Percentiles rank a stretch among this genome's conserved stretches.
Conservation (phyloP, 2,329 filamentous ascomycete species). For the Aspergillus sclerotialis region DNA sequence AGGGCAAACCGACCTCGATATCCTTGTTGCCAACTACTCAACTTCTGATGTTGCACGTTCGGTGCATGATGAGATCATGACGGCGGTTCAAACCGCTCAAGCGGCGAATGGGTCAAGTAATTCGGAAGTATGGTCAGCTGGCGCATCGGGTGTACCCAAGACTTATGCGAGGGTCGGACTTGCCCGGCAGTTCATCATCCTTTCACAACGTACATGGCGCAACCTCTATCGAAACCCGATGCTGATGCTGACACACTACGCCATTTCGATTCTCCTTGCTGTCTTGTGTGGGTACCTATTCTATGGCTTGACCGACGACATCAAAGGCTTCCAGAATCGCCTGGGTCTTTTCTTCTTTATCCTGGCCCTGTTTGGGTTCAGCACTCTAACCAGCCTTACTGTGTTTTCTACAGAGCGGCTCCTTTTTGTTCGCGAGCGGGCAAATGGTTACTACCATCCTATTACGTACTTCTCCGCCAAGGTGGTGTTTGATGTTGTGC, state of each 20-base stretch:
- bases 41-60: slow-evolving; percentile 68
- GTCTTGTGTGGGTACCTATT: slow-evolving; percentile 94
- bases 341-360: slow-evolving; percentile 97
- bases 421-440: slow-evolving; percentile 84
- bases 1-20: slow-evolving; percentile 70
- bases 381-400: slow-evolving; percentile 84
- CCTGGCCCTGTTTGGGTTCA: slow-evolving; percentile 91
- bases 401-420: slow-evolving; percentile 89
- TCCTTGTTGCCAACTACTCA: slow-evolving; percentile 68
- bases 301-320: slow-evolving; percentile 92
- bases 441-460: slow-evolving; percentile 93
- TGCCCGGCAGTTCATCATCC: slow-evolving; percentile 74
- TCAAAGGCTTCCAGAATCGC: slow-evolving; percentile 94
- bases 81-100: slow-evolving; percentile 58
- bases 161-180: slow-evolving; percentile 79
- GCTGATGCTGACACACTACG: slow-evolving; percentile 97
- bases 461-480: slow-evolving; percentile 92
- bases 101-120: slow-evolving; percentile 61
- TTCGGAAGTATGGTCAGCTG: slow-evolving; percentile 44
- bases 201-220: slow-evolving; percentile 88
- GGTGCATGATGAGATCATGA: slow-evolving; percentile 71
- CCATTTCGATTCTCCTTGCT: slow-evolving; percentile 88
- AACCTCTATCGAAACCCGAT: slow-evolving; percentile 97
- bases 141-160: slow-evolving; percentile 56
- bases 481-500: slow-evolving; percentile 96